These are phyloP conservation scores for Epichloe sylvatica DNA, from an alignment of 2,329 filamentous ascomycete genomes.

Conservation along the genomic window DNA sequence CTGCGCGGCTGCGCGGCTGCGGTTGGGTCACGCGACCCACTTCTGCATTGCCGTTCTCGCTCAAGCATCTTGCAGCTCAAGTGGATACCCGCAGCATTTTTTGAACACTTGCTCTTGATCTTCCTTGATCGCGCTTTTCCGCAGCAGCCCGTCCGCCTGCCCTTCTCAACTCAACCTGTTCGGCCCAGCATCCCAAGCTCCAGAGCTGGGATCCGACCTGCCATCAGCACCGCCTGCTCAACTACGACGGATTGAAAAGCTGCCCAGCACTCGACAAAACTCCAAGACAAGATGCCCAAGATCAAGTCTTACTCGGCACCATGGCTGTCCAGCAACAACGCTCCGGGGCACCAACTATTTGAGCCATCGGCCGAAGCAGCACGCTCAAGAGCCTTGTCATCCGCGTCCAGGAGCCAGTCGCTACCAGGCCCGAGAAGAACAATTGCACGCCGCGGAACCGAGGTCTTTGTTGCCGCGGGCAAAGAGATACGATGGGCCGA, in stretches of 20 bases:
- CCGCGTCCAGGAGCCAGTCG: conserved; percentile 28
- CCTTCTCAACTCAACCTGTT: no score
- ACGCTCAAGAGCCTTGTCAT: conserved; percentile 25
- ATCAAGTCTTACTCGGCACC: conserved; percentile 72
- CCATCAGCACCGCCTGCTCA: no score
- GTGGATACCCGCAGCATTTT: not conserved
- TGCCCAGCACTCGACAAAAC: not conserved
- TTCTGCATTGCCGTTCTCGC: not conserved
- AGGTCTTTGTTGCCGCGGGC: conserved; percentile 78
- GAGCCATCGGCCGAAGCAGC: conserved; percentile 28
- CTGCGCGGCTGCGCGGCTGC: no score
- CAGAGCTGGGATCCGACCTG: no score
- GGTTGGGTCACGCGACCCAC: no score
- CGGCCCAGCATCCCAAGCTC: no score
- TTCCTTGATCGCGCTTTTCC: not conserved
- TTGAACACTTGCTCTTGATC: not conserved
- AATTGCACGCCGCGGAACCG: conserved; percentile 68
- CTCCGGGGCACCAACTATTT: conserved; percentile 69
- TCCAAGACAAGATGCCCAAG: conserved; percentile 55
- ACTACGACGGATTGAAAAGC: no score
- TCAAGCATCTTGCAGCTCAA: not conserved
- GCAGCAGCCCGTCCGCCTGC: not conserved
- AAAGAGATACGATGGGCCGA: conserved; percentile 89
- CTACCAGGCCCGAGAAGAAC: conserved; percentile 43
- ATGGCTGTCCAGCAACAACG: conserved; percentile 63